These are phyloP conservation scores for Bruguiera parviflora DNA, from an alignment of 345 rosid genomes.

Conservation along the genomic window DNA sequence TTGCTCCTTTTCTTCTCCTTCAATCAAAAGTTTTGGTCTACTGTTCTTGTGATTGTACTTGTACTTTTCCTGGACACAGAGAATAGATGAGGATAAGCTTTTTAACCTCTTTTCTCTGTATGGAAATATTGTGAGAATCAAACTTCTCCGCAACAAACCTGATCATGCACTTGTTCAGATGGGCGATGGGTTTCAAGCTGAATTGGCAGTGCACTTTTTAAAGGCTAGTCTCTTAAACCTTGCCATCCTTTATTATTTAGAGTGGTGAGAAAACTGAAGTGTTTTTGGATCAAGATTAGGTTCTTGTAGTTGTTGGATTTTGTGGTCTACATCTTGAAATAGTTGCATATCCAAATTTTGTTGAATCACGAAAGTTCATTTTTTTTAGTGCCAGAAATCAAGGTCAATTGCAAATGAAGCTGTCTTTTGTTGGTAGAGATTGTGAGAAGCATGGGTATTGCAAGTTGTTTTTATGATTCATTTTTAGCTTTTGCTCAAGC, in stretches of 20 bases:
- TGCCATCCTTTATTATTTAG: background rate
- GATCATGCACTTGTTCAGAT: constrained; percentile 98
- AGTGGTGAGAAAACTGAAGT: background rate
- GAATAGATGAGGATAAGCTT: constrained; percentile 87
- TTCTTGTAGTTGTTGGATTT: background rate
- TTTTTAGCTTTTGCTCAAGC: no score
- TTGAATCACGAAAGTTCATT: no score
- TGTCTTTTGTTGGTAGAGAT: no score
- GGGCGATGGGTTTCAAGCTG: constrained; percentile 99
- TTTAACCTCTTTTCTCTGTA: constrained; percentile 92
- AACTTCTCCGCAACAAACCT: constrained; percentile 90
- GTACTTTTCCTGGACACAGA: constrained; percentile 40
- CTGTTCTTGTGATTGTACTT: constrained; percentile 13
- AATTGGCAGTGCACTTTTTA: constrained; percentile 90
- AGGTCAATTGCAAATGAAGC: no score
- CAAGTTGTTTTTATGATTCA: no score
- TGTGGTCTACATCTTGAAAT: background rate
- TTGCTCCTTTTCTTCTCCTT: constrained; percentile 4
- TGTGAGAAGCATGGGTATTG: no score
- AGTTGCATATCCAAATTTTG: no score
- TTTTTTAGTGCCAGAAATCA: no score
- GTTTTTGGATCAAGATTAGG: background rate
- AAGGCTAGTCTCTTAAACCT: constrained; percentile 46
- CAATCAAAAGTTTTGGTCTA: background rate
- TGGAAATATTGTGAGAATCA: constrained; percentile 91